These are phyloP conservation scores for Pleurotus tuber-regium DNA, from an alignment of 768 basidiomycete species.

Conservation along the genomic window DNA sequence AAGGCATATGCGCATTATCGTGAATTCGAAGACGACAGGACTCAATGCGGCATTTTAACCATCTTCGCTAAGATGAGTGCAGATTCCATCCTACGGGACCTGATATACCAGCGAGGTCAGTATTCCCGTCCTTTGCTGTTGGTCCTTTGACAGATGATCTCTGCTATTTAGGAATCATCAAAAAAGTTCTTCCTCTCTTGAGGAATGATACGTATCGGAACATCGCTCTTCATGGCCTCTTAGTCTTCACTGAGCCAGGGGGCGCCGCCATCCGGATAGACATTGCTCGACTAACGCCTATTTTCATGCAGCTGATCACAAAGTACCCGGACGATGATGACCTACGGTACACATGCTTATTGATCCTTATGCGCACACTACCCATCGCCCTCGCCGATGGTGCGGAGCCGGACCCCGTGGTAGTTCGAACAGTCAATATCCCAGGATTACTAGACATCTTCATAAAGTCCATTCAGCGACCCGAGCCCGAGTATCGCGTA, in stretches of 20 bases:
- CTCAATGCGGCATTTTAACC: constrained; percentile 54
- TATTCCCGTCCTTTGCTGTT: too few species aligned
- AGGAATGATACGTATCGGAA: constrained; percentile 44
- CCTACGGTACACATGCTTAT: constrained; percentile 46
- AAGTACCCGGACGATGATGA: constrained; percentile 48
- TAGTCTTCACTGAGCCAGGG: constrained; percentile 60
- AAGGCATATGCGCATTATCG: constrained; percentile 39
- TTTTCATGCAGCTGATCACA: constrained; percentile 41
- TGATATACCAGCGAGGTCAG: too few species aligned
- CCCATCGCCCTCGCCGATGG: constrained; percentile 33
- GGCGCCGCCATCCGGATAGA: constrained; percentile 45
- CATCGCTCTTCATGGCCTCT: constrained; percentile 52
- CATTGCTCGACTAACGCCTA: constrained; percentile 44
- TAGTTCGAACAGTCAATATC: constrained; percentile 41
- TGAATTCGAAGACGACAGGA: too few species aligned
- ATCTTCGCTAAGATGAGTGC: too few species aligned
- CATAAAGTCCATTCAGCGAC: constrained; percentile 40
- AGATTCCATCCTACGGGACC: too few species aligned
- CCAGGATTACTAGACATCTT: constrained; percentile 40
- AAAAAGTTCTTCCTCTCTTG: constrained; percentile 55
- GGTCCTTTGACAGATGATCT: too few species aligned
- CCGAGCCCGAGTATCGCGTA: constrained; percentile 35
- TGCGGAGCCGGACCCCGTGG: constrained; percentile 32
- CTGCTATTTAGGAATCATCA: too few species aligned
- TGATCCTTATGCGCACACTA: constrained; percentile 50